Evolutionary conservation across 2,329 filamentous ascomycete genomes (phyloP), one percentile per base, ranked within the genome.

Genomic region (Cercospora citrullina): DNA sequence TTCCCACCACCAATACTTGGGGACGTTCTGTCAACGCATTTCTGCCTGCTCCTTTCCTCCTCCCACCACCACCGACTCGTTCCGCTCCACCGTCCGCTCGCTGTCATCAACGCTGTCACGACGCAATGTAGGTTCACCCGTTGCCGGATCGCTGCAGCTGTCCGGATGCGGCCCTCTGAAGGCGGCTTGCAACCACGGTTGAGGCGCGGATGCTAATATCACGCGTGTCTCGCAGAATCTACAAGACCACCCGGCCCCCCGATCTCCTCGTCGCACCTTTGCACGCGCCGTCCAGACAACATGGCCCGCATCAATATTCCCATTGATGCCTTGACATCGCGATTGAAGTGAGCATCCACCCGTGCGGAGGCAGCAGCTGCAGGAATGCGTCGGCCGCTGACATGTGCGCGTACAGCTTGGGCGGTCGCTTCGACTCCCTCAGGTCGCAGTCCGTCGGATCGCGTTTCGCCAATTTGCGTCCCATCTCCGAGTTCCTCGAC

Each of bases 401-500:
- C 64, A 53, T 16, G 26, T 36, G 26, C 36, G 28, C 65, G 16
- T 39, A 53, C 62, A 72, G 71, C 83, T 83, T 97, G 70, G 84
- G 84, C 73, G 93, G 95, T 73, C 92, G 94, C 79, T 94, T 98
- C 83, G 88, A 92, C 75, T 89, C 90, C 78, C 85, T 97, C 72
- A 90, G 93, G 78, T 89, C 89, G 69, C 92, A 93, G 74, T 91
- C 92, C 36, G 80, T 98, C 69, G 87, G 87, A 68, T 87, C 89
- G 72, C 90, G 95, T 72, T 98, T 98, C 81, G 89, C 94, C 81
- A 98, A 97, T 83, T 87, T 99, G 78, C 91, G 90, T 69, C 94
- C 95, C 69, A 81, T 98, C 75, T 89, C 90, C 79, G 95, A 99
- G 82, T 99, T 99, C 83, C 87, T 97, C 81, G 94, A 98, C 82